A percentile compares a stretch with the other conserved stretches of the same genome.
These are phyloP conservation scores for Metschnikowia arizonensis DNA, from an alignment of 805 yeast genomes.

Conservation along the genomic window DNA sequence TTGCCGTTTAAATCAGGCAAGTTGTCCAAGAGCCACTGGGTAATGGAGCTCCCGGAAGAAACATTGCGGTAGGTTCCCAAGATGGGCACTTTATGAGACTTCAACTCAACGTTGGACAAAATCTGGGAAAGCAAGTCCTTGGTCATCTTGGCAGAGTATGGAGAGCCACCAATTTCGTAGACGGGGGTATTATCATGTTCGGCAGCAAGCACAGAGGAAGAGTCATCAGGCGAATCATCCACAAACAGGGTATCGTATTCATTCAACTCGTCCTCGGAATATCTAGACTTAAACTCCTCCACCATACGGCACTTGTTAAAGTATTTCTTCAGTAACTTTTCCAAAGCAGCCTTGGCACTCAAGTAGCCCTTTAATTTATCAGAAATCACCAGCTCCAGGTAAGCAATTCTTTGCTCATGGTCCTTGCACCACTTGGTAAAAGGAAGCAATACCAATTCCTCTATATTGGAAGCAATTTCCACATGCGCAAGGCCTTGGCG, in stretches of 20 bases:
- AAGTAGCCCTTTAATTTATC: conserved; percentile 52
- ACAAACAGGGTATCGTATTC: conserved; percentile 15
- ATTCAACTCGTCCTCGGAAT: conserved; percentile 41
- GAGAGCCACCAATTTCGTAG: conserved; percentile 32
- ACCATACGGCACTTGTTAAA: conserved; percentile 72
- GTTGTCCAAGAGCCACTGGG: conserved; percentile 53
- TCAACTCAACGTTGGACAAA: conserved; percentile 44
- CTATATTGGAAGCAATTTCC: conserved; percentile 59
- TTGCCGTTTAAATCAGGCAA: conserved; percentile 40
- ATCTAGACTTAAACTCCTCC: conserved; percentile 57
- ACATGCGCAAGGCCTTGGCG: conserved; percentile 57
- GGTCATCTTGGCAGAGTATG: conserved; percentile 27
- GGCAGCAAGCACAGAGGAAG: background rate
- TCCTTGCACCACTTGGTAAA: conserved; percentile 72
- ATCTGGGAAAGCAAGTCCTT: conserved; percentile 34
- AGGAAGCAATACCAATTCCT: conserved; percentile 59
- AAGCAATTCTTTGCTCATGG: conserved; percentile 62
- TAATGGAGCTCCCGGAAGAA: conserved; percentile 57
- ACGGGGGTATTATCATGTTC: conserved; percentile 13
- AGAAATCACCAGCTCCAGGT: conserved; percentile 51
- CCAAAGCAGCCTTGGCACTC: conserved; percentile 44
- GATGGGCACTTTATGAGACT: conserved; percentile 58
- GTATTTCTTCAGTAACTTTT: conserved; percentile 60
- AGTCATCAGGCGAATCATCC: conserved; percentile 1
- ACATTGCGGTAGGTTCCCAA: conserved; percentile 64